Evolutionary conservation across 139 green algal genomes (phyloP).

Genomic region (Chlamydomonas sphaeroides): DNA sequence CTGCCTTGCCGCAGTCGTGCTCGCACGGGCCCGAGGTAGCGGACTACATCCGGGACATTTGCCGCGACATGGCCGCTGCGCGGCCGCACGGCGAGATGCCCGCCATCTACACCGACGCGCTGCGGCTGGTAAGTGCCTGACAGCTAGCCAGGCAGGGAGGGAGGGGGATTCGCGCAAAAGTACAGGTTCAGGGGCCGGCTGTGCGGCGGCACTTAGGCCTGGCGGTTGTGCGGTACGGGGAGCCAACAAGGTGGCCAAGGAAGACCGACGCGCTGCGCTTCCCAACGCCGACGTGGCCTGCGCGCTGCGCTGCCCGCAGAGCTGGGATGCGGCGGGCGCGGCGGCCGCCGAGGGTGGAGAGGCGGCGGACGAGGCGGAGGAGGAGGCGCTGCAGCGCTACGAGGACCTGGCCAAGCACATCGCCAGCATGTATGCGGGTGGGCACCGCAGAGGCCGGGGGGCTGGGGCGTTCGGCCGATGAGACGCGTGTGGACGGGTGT

Average conservation of each 20-base stretch:
- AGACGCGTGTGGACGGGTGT: too few relatives aligned
- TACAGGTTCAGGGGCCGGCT: too few relatives aligned
- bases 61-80: slow-evolving; percentile 3
- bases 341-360: not conserved
- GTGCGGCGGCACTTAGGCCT: too few relatives aligned
- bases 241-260: too few relatives aligned
- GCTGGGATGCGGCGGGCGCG: not conserved
- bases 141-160: too few relatives aligned
- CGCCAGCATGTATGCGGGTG: slow-evolving; percentile 39
- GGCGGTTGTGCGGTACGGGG: too few relatives aligned
- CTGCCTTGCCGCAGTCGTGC: too few relatives aligned
- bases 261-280: too few relatives aligned
- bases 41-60: slow-evolving; percentile 28
- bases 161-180: too few relatives aligned
- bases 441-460: too few relatives aligned
- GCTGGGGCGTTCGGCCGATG: not conserved
- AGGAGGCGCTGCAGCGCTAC: slow-evolving; percentile 6
- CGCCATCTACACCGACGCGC: not conserved
- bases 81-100: slow-evolving; percentile 38
- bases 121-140: not conserved
- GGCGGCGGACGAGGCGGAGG: slow-evolving; percentile 5
- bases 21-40: slow-evolving; percentile 33
- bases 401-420: slow-evolving; percentile 1
- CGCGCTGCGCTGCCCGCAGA: not conserved
- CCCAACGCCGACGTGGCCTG: too few relatives aligned